Evolutionary conservation across 1,139 yeast genomes (phyloP).

Genomic region (Pichia sp.): DNA sequence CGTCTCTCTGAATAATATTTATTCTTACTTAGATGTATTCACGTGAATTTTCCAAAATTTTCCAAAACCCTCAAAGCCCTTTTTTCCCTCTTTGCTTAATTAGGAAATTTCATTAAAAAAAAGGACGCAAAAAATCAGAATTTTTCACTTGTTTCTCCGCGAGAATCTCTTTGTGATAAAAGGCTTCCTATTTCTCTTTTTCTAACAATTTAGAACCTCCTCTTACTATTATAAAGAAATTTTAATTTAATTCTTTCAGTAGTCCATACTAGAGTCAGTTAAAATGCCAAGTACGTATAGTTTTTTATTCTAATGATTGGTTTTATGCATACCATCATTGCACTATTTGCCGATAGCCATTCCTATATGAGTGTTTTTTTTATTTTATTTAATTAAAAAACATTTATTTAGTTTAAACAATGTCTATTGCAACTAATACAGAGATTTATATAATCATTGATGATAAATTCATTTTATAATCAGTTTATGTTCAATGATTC

Average conservation of each 20-base stretch:
- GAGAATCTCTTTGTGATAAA: no score
- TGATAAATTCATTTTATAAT: no score
- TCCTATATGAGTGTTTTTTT: neutral
- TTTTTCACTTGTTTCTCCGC: no score
- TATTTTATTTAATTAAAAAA: neutral
- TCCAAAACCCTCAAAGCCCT: no score
- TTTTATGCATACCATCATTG: no score
- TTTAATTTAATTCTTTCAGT: neutral
- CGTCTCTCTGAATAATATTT: no score
- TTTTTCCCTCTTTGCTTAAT: no score
- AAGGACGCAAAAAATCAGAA: no score
- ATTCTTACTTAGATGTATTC: no score
- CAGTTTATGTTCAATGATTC: neutral
- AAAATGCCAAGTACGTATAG: constrained; percentile 15
- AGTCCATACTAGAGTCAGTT: constrained; percentile 4
- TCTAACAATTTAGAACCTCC: neutral
- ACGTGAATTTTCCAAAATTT: no score
- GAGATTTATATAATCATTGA: neutral
- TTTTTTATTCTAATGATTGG: no score
- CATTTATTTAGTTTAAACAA: constrained; percentile 10
- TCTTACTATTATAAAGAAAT: neutral
- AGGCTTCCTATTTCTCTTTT: neutral
- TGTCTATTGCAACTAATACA: constrained; percentile 1
- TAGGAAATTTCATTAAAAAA: no score
- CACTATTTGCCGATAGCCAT: neutral